A percentile compares a stretch with the other conserved stretches of the same genome.
Conservation (phyloP, 1,284 basidiomycete species). For the Abortiporus biennis region DNA sequence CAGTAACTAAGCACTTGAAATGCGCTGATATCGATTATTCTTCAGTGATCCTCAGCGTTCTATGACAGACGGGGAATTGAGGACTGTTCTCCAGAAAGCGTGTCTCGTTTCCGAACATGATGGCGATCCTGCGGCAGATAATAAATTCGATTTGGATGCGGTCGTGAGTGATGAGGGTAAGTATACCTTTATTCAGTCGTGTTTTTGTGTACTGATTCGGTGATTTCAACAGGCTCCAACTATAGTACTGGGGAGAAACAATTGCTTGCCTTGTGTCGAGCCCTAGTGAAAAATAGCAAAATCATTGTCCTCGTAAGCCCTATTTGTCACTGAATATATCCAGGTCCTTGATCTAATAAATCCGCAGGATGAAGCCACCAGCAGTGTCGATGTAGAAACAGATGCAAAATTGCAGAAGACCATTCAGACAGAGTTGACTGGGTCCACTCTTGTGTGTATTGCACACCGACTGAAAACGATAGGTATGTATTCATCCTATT, state of each 20-base stretch:
- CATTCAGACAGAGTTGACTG: constrained; percentile 65
- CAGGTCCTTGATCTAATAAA: constrained; percentile 6
- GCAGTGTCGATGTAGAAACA: constrained; percentile 80
- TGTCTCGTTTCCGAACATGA: constrained; percentile 46
- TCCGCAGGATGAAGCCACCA: constrained; percentile 67
- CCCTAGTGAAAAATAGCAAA: constrained; percentile 63
- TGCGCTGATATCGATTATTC: constrained; percentile 2
- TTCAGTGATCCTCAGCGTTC: constrained; percentile 52
- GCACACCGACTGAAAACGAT: constrained; percentile 79
- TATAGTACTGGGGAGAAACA: constrained; percentile 79
- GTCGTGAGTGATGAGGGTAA: constrained; percentile 60
- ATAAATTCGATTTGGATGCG: constrained; percentile 65
- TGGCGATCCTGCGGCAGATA: constrained; percentile 46
- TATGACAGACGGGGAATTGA: constrained; percentile 47
- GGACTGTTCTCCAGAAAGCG: constrained; percentile 49
- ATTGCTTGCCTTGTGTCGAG: constrained; percentile 66
- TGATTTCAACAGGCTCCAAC: constrained; percentile 45
- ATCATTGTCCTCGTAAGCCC: constrained; percentile 59
- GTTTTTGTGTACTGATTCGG: not conserved
- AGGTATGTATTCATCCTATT: constrained; percentile 27
- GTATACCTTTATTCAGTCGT: constrained; percentile 9
- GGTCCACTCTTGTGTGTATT: constrained; percentile 63
- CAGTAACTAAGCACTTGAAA: no score
- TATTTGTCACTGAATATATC: constrained; percentile 6
- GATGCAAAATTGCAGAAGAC: constrained; percentile 74